Conservation (phyloP, 768 basidiomycete genomes). For the Rhodotorula kratochvilovae region DNA sequence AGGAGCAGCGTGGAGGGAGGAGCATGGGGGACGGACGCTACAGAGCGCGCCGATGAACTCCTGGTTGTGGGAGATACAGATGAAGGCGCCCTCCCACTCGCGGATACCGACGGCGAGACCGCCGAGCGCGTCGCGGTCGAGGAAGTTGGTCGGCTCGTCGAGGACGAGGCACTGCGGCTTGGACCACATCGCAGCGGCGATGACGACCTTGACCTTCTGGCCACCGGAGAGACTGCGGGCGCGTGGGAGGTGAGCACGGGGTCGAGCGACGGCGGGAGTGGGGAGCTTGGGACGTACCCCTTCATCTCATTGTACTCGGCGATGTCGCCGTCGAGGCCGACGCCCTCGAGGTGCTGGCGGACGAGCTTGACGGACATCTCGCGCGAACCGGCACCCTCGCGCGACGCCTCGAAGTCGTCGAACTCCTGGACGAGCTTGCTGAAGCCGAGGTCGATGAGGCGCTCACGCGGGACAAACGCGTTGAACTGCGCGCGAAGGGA, state of each 20-base stretch:
- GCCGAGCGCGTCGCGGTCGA: constrained; percentile 91
- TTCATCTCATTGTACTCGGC: constrained; percentile 96
- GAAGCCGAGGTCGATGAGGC: constrained; percentile 79
- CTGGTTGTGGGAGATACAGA: constrained; percentile 93
- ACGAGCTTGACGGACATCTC: constrained; percentile 77
- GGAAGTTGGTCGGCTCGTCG: constrained; percentile 77
- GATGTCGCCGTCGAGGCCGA: constrained; percentile 94
- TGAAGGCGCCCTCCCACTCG: constrained; percentile 89
- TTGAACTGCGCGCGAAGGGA: constrained; percentile 71
- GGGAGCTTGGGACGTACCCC: constrained; percentile 50
- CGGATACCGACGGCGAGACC: constrained; percentile 90
- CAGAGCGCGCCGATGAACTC: constrained; percentile 80
- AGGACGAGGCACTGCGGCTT: constrained; percentile 65
- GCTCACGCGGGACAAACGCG: constrained; percentile 85
- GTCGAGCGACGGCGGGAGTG: neutral
- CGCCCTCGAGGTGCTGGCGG: constrained; percentile 87
- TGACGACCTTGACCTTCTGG: constrained; percentile 71
- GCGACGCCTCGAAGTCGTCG: constrained; percentile 90
- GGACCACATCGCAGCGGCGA: constrained; percentile 90
- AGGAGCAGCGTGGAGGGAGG: constrained; percentile 68
- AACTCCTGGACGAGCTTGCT: constrained; percentile 86
- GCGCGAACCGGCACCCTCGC: constrained; percentile 87
- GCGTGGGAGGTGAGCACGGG: neutral
- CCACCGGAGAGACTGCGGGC: constrained; percentile 67
- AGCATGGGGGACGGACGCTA: constrained; percentile 44